These are phyloP conservation scores for Paraurostyla sp. DNA, from an alignment of 73 alveolate species.

Conservation along the genomic window DNA sequence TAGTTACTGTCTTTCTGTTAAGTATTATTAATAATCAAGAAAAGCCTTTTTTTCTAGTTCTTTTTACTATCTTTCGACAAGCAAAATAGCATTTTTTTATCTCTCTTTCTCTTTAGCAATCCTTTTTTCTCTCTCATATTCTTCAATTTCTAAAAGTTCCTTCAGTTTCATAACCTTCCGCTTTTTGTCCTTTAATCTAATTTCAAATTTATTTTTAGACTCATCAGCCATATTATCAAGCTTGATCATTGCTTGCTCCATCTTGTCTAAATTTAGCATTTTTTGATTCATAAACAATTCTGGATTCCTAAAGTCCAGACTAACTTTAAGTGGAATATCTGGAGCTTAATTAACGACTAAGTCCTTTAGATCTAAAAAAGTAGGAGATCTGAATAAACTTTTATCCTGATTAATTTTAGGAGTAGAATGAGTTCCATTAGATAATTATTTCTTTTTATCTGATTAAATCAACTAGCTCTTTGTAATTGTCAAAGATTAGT, in stretches of 20 bases:
- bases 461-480: background rate
- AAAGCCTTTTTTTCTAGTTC: background rate
- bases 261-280: background rate
- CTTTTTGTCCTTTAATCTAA: background rate
- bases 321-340: conserved; percentile 31
- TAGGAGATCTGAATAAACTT: background rate
- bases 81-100: background rate
- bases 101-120: conserved; percentile 4
- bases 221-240: background rate
- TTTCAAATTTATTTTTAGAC: background rate
- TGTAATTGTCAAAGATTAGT: no score
- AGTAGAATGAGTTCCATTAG: background rate
- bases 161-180: conserved; percentile 8
- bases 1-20: background rate
- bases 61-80: background rate
- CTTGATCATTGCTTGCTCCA: background rate
- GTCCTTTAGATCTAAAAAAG: background rate
- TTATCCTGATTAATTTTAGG: background rate
- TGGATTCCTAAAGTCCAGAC: background rate
- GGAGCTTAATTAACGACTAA: conserved; percentile 10
- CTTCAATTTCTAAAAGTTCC: background rate
- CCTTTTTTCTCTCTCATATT: conserved; percentile 10
- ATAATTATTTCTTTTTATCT: background rate
- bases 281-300: background rate
- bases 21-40: background rate